A percentile compares a stretch with the other conserved stretches of the same genome.
Conservation (phyloP, 2,329 filamentous ascomycete genomes). For the Colletotrichum euphorbiae region DNA sequence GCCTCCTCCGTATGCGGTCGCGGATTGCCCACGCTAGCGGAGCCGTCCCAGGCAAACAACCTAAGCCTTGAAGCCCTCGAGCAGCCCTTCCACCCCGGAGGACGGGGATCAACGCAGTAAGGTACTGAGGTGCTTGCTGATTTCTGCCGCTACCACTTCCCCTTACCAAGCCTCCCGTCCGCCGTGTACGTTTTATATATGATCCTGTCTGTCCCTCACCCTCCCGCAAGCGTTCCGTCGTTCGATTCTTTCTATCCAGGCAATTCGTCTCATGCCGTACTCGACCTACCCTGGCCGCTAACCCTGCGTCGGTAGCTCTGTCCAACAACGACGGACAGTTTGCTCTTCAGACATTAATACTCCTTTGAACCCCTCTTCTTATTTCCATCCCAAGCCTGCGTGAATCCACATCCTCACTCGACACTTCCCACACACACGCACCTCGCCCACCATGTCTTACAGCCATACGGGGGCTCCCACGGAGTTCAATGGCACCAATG, state of each 20-base stretch:
- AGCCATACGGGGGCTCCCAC: slow-evolving; percentile 68
- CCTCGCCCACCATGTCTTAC: slow-evolving; percentile 65
- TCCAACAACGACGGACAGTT: slow-evolving; percentile 31
- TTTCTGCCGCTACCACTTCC: slow-evolving; percentile 30
- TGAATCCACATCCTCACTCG: slow-evolving; percentile 34
- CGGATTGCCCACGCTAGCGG: slow-evolving; percentile 39
- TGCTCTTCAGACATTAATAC: slow-evolving; percentile 31
- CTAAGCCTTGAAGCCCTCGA: neutral
- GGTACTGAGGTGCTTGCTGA: neutral
- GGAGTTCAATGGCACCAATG: slow-evolving; percentile 73
- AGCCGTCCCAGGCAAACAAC: slow-evolving; percentile 23
- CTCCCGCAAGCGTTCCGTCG: neutral
- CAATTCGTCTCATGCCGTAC: slow-evolving; percentile 34
- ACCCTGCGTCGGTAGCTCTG: slow-evolving; percentile 21
- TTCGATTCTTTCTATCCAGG: slow-evolving; percentile 10
- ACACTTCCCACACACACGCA: slow-evolving; percentile 16
- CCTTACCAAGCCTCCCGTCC: slow-evolving; percentile 4
- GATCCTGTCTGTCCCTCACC: slow-evolving; percentile 26
- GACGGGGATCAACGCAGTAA: slow-evolving; percentile 36
- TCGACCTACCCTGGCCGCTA: slow-evolving; percentile 38
- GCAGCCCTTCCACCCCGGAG: slow-evolving; percentile 6
- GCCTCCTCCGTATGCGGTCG: slow-evolving; percentile 39
- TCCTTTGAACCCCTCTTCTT: slow-evolving; percentile 3
- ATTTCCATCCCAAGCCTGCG: slow-evolving; percentile 1
- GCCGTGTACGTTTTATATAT: slow-evolving; percentile 30